A percentile compares a stretch with the other conserved stretches of the same genome.
phyloP scores from a whole-genome alignment of 805 yeast genomes.

The Hanseniaspora valbyensis region DNA sequence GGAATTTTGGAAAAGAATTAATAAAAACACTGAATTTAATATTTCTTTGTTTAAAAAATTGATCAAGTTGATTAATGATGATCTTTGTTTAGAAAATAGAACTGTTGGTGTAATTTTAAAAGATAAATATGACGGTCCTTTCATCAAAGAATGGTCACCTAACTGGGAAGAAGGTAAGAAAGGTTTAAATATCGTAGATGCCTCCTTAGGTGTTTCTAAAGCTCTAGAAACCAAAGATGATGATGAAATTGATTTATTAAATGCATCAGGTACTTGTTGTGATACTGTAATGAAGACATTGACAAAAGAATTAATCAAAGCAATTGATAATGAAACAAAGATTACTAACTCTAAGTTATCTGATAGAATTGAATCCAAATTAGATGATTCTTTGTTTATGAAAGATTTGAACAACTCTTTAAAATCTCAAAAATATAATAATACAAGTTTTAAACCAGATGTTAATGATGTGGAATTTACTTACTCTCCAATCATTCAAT shows the following conservation, averaged over 20 bases:
- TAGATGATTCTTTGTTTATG: slow-evolving; percentile 67
- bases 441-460: slow-evolving; percentile 55
- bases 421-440: slow-evolving; percentile 23
- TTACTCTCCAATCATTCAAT: slow-evolving; percentile 79
- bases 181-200: slow-evolving; percentile 38
- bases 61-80: slow-evolving; percentile 32
- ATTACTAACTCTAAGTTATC: slow-evolving; percentile 62
- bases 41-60: slow-evolving; percentile 52
- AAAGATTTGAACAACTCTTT: slow-evolving; percentile 42
- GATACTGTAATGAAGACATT: slow-evolving; percentile 69
- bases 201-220: slow-evolving; percentile 41
- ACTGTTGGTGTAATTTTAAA: slow-evolving; percentile 59
- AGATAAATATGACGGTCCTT: slow-evolving; percentile 74
- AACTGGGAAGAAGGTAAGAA: slow-evolving; percentile 32
- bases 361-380: slow-evolving; percentile 66
- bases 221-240: slow-evolving; percentile 68
- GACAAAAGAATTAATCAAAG: slow-evolving; percentile 75
- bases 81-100: slow-evolving; percentile 28
- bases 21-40: slow-evolving; percentile 72
- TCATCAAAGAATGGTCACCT: slow-evolving; percentile 67
- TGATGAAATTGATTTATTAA: slow-evolving; percentile 54
- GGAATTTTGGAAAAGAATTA: slow-evolving; percentile 55
- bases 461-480: slow-evolving; percentile 80
- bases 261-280: slow-evolving; percentile 66
- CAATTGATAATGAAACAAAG: slow-evolving; percentile 76